Conservation (phyloP, 768 basidiomycete species). For the Cystofilobasidium ferigula region DNA sequence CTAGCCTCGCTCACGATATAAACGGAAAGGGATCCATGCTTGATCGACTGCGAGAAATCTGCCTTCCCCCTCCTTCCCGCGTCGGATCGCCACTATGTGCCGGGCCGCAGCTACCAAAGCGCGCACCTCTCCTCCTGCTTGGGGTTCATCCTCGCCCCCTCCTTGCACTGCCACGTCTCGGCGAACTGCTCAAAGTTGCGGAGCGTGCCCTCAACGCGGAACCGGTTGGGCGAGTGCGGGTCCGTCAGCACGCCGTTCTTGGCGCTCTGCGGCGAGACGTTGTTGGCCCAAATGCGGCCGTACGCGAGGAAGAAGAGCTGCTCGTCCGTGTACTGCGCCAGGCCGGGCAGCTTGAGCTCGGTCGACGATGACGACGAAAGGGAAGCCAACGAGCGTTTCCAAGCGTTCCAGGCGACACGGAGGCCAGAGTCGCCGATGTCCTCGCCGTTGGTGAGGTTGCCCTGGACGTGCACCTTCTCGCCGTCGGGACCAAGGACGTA, state of each 20-base stretch:
- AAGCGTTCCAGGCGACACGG: conserved; percentile 64
- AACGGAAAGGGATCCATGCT: too few species aligned
- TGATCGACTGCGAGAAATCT: too few species aligned
- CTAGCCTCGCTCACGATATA: too few species aligned
- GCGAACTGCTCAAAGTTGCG: conserved; percentile 82
- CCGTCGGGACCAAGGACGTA: conserved; percentile 85
- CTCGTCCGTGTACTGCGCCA: conserved; percentile 49
- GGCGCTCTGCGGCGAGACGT: neutral
- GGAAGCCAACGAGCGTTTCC: conserved; percentile 60
- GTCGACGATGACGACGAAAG: conserved; percentile 40
- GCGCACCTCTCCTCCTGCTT: conserved; percentile 31
- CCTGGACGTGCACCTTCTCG: conserved; percentile 71
- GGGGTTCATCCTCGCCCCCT: conserved; percentile 55
- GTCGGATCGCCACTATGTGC: too few species aligned
- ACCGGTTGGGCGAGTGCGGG: conserved; percentile 63
- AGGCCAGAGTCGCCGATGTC: conserved; percentile 66
- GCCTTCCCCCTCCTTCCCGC: too few species aligned
- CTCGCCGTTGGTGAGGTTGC: conserved; percentile 70
- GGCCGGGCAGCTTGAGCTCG: conserved; percentile 62
- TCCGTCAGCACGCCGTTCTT: conserved; percentile 65
- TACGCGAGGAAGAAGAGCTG: conserved; percentile 92
- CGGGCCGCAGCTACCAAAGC: conserved; percentile 28
- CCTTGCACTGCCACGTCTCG: conserved; percentile 68
- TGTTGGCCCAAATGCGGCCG: conserved; percentile 37
- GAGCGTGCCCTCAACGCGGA: conserved; percentile 68